Evolutionary conservation across 2,329 filamentous ascomycete species (phyloP).

Genomic region (Ramichloridium luteum): DNA sequence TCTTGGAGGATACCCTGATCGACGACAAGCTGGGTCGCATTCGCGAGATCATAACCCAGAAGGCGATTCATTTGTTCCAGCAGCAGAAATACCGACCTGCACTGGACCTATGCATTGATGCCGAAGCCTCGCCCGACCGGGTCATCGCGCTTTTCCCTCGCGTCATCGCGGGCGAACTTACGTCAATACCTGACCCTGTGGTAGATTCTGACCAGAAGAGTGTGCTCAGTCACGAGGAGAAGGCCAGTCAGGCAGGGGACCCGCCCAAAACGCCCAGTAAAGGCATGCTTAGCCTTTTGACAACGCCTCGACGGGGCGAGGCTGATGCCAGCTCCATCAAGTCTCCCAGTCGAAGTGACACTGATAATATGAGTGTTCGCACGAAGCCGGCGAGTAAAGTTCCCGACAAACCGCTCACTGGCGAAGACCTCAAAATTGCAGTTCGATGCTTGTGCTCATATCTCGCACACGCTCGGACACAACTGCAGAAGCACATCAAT

Average conservation of each 20-base stretch:
- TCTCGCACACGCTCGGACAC: conserved; percentile 67
- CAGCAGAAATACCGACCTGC: conserved; percentile 72
- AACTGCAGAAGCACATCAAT: conserved; percentile 49
- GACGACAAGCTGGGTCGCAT: conserved; percentile 69
- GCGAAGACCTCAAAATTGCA: conserved; percentile 71
- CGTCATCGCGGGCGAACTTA: conserved; percentile 70
- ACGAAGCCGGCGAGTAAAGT: conserved; percentile 27
- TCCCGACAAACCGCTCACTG: conserved; percentile 50
- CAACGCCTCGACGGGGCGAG: conserved; percentile 33
- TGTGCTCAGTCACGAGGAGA: conserved; percentile 22
- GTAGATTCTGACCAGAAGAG: not conserved
- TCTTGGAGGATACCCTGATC: conserved; percentile 86
- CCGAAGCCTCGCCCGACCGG: conserved; percentile 76
- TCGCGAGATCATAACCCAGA: conserved; percentile 78
- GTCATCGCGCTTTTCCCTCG: conserved; percentile 77
- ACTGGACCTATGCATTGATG: conserved; percentile 81
- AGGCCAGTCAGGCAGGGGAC: conserved; percentile 27
- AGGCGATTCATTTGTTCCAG: conserved; percentile 74
- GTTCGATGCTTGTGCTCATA: conserved; percentile 77
- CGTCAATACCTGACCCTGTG: conserved; percentile 48
- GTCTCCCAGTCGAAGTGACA: conserved; percentile 44
- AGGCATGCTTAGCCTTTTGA: conserved; percentile 37
- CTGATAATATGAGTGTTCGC: conserved; percentile 45
- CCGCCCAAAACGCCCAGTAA: conserved; percentile 23
- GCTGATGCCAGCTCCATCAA: conserved; percentile 46